Percentiles rank a stretch among this genome's conserved stretches.
phyloP scores from a whole-genome alignment of 2,329 filamentous ascomycete species.

The Aspergillus ochraceoroseus region DNA sequence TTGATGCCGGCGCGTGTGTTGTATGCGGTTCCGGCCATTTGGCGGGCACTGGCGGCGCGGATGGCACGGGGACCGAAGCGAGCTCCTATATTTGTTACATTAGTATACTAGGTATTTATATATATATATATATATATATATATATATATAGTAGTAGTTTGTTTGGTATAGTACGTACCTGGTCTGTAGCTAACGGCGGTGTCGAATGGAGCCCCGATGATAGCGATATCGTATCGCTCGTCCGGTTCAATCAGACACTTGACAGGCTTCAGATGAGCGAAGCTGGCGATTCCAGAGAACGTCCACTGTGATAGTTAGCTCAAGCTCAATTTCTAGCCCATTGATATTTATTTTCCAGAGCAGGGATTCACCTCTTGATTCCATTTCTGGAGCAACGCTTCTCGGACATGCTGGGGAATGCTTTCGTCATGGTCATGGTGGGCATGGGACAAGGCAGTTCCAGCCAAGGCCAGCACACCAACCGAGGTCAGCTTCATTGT shows the following conservation, averaged over 20 bases:
- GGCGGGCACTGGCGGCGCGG: constrained; percentile 73
- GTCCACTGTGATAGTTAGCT: no score
- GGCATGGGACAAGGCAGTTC: constrained; percentile 33
- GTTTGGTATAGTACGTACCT: constrained; percentile 38
- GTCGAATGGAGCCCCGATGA: constrained; percentile 69
- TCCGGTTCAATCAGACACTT: constrained; percentile 65
- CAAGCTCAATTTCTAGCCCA: no score
- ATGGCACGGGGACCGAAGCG: constrained; percentile 86
- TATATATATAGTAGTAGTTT: neutral
- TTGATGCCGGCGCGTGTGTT: constrained; percentile 79
- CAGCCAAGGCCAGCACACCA: constrained; percentile 32
- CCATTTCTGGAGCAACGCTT: constrained; percentile 47
- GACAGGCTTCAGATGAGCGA: constrained; percentile 64
- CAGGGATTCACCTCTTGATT: constrained; percentile 41
- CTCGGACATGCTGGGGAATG: constrained; percentile 37
- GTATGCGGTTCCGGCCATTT: constrained; percentile 73
- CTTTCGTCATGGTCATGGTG: constrained; percentile 42
- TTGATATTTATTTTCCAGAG: neutral
- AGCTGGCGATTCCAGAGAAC: constrained; percentile 70
- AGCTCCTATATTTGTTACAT: constrained; percentile 45
- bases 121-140: no score
- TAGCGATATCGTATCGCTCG: constrained; percentile 63
- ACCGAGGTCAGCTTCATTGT: constrained; percentile 31
- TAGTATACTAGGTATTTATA: neutral
- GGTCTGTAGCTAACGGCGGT: constrained; percentile 67